phyloP scores from a whole-genome alignment of 2,329 filamentous ascomycete genomes.

The Sclerotinia sclerotiorum region DNA sequence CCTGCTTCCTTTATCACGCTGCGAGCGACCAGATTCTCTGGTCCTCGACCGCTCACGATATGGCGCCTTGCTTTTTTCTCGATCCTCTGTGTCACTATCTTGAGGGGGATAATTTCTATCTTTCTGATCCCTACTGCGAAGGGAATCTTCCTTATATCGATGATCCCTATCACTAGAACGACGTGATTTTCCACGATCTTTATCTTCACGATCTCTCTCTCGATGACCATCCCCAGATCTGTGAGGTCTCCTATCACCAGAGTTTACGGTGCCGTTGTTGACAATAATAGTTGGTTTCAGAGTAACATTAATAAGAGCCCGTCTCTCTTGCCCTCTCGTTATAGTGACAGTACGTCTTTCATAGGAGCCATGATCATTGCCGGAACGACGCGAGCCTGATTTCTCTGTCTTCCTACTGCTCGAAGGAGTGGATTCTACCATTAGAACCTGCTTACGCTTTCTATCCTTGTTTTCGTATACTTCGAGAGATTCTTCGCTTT shows the following conservation, averaged over 20 bases:
- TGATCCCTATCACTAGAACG: background rate
- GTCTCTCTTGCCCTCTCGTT: background rate
- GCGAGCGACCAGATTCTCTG: background rate
- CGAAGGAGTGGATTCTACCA: background rate
- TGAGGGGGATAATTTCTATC: background rate
- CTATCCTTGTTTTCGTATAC: background rate
- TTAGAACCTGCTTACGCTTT: background rate
- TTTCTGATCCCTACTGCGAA: background rate
- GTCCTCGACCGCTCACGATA: background rate
- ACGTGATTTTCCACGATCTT: background rate
- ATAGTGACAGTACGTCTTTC: background rate
- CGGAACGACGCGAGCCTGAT: fast-evolving
- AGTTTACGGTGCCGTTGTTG: background rate
- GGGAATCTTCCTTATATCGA: background rate
- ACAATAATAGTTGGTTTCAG: background rate
- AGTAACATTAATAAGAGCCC: background rate
- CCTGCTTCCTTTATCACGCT: background rate
- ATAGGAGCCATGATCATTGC: background rate
- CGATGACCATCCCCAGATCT: background rate
- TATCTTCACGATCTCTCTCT: background rate
- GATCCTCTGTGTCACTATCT: too few relatives aligned
- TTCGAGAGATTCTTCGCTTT: background rate
- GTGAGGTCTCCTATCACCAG: background rate
- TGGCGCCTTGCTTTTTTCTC: too few relatives aligned
- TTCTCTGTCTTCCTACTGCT: background rate